Evolutionary conservation across 106 monocot species (phyloP).

Genomic region (Gastrodia elata): DNA sequence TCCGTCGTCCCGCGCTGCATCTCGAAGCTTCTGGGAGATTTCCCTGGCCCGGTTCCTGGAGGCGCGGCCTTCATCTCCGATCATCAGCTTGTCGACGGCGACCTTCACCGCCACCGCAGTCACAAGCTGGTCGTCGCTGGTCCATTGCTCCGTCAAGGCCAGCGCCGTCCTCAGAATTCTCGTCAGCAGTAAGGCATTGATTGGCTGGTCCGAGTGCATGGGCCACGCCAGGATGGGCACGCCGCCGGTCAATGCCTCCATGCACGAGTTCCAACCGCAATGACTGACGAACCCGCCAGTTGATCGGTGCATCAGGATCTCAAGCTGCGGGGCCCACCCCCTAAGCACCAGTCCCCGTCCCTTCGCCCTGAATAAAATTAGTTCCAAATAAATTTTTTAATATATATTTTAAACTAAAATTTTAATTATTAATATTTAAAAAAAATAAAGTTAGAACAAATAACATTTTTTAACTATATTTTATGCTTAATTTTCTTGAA

Average conservation of each 20-base stretch:
- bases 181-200: conserved; percentile 5
- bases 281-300: conserved; percentile 61
- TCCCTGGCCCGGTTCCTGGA: background rate
- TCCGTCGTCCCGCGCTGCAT: background rate
- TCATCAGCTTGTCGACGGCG: conserved; percentile 1
- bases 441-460: too few species aligned
- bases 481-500: too few species aligned
- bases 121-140: background rate
- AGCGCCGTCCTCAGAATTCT: conserved; percentile 4
- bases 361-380: background rate
- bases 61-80: conserved; percentile 6
- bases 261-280: conserved; percentile 66
- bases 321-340: conserved; percentile 20
- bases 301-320: conserved; percentile 9
- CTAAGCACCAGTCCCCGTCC: conserved; percentile 2
- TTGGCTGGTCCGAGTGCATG: conserved; percentile 17
- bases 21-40: background rate
- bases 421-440: too few species aligned
- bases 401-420: too few species aligned
- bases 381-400: too few species aligned
- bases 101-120: background rate
- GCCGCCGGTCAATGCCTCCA: conserved; percentile 13
- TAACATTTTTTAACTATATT: too few species aligned
- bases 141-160: background rate
- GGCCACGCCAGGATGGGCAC: conserved; percentile 20